phyloP scores from a whole-genome alignment of 73 alveolate genomes.

The Paramecium pentaurelia region DNA sequence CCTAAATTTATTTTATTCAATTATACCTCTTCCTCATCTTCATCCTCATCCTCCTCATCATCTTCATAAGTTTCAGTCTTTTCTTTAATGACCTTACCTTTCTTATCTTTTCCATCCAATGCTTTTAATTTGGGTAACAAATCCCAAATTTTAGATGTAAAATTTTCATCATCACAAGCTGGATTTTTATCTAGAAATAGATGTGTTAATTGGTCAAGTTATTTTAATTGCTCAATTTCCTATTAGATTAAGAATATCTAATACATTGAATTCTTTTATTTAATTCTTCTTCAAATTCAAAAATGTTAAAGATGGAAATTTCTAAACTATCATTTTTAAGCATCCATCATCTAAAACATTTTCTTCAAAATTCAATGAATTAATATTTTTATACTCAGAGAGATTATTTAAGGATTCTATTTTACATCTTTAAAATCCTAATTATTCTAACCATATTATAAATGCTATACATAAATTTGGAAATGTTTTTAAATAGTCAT shows the following conservation, averaged over 20 bases:
- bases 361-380: not conserved
- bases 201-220: not conserved
- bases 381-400: not conserved
- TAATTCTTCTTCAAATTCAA: not conserved
- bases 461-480: not conserved
- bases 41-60: not conserved
- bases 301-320: not conserved
- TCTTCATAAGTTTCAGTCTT: not conserved
- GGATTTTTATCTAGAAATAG: not conserved
- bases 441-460: not conserved
- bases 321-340: not conserved
- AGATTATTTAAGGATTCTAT: not conserved
- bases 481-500: not conserved
- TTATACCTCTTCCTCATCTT: not conserved
- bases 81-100: not conserved
- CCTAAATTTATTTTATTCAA: not conserved
- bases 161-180: not conserved
- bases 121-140: not conserved
- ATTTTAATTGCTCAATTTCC: not conserved
- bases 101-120: not conserved
- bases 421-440: not conserved
- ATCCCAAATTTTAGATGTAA: not conserved
- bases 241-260: not conserved
- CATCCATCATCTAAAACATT: conserved; percentile 1
- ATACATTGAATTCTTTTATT: not conserved